A percentile compares a stretch with the other conserved stretches of the same genome.
These are phyloP conservation scores for Scutellaria baicalensis DNA, from an alignment of 257 asterid genomes.

Conservation along the genomic window DNA sequence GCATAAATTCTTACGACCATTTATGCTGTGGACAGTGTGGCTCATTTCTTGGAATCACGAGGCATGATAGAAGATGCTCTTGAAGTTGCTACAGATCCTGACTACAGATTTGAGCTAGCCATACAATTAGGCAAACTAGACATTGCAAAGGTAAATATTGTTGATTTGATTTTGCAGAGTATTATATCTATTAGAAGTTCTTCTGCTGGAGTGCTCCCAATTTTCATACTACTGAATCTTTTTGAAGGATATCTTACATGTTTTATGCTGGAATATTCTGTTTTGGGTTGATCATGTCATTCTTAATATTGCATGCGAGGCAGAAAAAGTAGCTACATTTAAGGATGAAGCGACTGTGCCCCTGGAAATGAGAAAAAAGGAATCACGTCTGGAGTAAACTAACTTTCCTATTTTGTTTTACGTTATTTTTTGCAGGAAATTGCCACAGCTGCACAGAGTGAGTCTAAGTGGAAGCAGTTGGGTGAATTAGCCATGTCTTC, in stretches of 20 bases:
- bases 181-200: background rate
- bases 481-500: constrained; percentile 94
- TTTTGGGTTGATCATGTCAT: background rate
- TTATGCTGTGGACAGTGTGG: constrained; percentile 50
- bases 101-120: constrained; percentile 95
- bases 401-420: background rate
- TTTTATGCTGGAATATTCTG: background rate
- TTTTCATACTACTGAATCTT: constrained; percentile 4
- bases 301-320: background rate
- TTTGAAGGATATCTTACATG: background rate
- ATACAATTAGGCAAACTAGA: constrained; percentile 83
- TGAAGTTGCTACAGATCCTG: constrained; percentile 90
- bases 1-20: background rate
- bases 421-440: constrained; percentile 55
- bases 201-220: constrained; percentile 4
- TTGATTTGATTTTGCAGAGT: constrained; percentile 33
- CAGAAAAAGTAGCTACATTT: too few relatives aligned
- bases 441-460: constrained; percentile 66
- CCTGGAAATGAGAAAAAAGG: too few relatives aligned
- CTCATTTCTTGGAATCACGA: constrained; percentile 93
- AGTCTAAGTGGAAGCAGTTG: constrained; percentile 93
- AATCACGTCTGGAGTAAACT: too few relatives aligned
- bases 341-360: too few relatives aligned
- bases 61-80: constrained; percentile 93
- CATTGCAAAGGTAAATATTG: constrained; percentile 65